phyloP scores from a whole-genome alignment of 1,284 basidiomycete genomes.

The Apiotrichum siamense region DNA sequence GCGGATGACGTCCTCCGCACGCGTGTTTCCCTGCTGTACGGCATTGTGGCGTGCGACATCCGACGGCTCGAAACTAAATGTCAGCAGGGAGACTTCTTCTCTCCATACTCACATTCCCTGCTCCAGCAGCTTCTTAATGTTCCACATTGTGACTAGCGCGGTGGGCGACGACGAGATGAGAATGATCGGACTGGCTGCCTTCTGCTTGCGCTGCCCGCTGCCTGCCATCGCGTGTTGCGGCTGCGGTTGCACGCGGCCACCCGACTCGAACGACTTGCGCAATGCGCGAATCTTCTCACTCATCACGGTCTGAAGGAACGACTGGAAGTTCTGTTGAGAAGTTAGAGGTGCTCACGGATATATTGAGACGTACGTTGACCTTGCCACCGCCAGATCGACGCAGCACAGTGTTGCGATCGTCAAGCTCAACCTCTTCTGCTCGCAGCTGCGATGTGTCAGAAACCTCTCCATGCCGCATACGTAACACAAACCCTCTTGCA shows the following conservation, averaged over 20 bases:
- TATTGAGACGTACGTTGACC: conserved; percentile 27
- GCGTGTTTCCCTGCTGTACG: conserved; percentile 59
- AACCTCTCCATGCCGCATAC: too few species aligned
- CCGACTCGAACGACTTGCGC: conserved; percentile 31
- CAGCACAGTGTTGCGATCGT: conserved; percentile 40
- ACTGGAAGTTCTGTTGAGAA: conserved; percentile 32
- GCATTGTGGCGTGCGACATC: conserved; percentile 57
- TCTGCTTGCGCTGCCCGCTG: conserved; percentile 49
- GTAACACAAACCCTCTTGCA: conserved; percentile 59
- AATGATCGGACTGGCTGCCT: conserved; percentile 70
- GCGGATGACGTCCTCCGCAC: conserved; percentile 74
- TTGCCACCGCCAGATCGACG: conserved; percentile 35
- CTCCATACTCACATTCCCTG: conserved; percentile 63
- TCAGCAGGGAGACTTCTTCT: neutral
- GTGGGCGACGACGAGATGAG: conserved; percentile 94
- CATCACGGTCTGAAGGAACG: conserved; percentile 37
- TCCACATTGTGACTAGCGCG: conserved; percentile 94
- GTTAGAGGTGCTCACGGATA: neutral
- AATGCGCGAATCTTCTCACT: conserved; percentile 38
- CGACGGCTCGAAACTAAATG: conserved; percentile 66
- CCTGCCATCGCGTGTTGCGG: conserved; percentile 4
- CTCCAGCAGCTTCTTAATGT: conserved; percentile 88
- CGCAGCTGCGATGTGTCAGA: conserved; percentile 28
- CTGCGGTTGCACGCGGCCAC: conserved; percentile 12
- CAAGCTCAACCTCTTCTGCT: conserved; percentile 38